Conservation (phyloP, 1,284 basidiomycete species). For the Leccinum griseonigrum region DNA sequence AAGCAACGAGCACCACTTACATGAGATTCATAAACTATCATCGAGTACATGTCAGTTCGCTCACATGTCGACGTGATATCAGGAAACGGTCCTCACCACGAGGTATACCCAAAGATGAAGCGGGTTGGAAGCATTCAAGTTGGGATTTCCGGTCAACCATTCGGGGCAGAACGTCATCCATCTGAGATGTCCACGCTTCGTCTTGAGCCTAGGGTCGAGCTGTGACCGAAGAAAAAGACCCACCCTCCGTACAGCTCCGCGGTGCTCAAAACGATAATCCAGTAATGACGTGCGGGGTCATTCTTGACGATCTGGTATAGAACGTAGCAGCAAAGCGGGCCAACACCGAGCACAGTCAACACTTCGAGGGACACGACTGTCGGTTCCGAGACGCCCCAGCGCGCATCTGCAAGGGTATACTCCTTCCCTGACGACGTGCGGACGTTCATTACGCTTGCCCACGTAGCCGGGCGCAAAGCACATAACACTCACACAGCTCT, state of each 20-base stretch:
- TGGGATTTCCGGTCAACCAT: slow-evolving; percentile 76
- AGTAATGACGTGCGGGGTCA: slow-evolving; percentile 73
- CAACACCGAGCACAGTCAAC: slow-evolving; percentile 76
- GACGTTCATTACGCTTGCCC: neutral
- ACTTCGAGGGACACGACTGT: slow-evolving; percentile 80
- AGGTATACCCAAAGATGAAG: slow-evolving; percentile 58
- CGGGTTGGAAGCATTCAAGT: slow-evolving; percentile 65
- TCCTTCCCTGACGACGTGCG: slow-evolving; percentile 45
- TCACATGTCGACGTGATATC: neutral
- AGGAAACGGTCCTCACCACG: slow-evolving; percentile 35
- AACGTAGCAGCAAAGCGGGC: slow-evolving; percentile 68
- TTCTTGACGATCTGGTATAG: slow-evolving; percentile 58
- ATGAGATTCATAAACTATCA: slow-evolving; percentile 74
- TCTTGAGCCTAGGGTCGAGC: neutral
- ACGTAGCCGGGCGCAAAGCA: neutral
- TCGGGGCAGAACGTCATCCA: slow-evolving; percentile 87
- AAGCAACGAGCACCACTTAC: slow-evolving; percentile 41
- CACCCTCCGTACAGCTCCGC: slow-evolving; percentile 78
- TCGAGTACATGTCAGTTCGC: slow-evolving; percentile 1
- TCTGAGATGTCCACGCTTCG: slow-evolving; percentile 32
- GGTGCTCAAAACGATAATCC: slow-evolving; percentile 74
- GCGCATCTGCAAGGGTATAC: slow-evolving; percentile 74
- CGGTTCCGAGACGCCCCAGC: slow-evolving; percentile 77
- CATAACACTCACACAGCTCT: slow-evolving; percentile 61
- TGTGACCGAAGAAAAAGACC: slow-evolving; percentile 17